Conservation (phyloP, 192 early-diverging fungal species). For the Podila epigama region DNA sequence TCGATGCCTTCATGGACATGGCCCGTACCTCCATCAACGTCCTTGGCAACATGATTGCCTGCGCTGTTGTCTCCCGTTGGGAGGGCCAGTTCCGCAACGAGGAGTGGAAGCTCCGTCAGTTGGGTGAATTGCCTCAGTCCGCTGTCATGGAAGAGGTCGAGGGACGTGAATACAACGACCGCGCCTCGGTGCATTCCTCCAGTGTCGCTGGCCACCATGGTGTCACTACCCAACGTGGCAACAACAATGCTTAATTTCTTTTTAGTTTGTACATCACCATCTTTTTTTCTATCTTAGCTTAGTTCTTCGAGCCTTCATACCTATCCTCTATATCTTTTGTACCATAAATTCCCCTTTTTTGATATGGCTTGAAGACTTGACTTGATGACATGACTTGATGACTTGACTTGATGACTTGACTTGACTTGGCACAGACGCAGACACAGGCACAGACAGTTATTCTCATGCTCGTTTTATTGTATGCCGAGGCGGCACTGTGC, state of each 20-base stretch:
- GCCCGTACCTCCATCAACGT: conserved; percentile 74
- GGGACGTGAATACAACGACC: conserved; percentile 10
- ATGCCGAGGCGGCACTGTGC: too few relatives aligned
- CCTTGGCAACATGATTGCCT: conserved; percentile 74
- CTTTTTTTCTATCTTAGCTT: too few relatives aligned
- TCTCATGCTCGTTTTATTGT: too few relatives aligned
- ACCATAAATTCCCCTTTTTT: too few relatives aligned
- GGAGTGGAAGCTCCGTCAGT: conserved; percentile 39
- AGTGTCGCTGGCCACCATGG: conserved; percentile 2
- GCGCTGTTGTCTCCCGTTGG: conserved; percentile 67
- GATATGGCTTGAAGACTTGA: too few relatives aligned
- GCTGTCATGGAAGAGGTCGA: conserved; percentile 34
- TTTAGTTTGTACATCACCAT: too few relatives aligned
- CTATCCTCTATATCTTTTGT: too few relatives aligned
- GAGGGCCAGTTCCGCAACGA: conserved; percentile 71
- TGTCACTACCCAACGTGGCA: background rate
- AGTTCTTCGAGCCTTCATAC: conserved; percentile 33
- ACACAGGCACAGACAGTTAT: too few relatives aligned
- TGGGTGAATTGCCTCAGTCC: conserved; percentile 6
- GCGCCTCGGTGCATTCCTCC: conserved; percentile 16
- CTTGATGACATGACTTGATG: too few relatives aligned
- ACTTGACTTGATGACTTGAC: too few relatives aligned
- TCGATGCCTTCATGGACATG: conserved; percentile 85
- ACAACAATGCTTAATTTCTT: background rate
- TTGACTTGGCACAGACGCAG: too few relatives aligned